Evolutionary conservation across 345 rosid genomes (phyloP), one percentile per base, ranked within the genome.

Genomic region (Cardiospermum halicacabum): DNA sequence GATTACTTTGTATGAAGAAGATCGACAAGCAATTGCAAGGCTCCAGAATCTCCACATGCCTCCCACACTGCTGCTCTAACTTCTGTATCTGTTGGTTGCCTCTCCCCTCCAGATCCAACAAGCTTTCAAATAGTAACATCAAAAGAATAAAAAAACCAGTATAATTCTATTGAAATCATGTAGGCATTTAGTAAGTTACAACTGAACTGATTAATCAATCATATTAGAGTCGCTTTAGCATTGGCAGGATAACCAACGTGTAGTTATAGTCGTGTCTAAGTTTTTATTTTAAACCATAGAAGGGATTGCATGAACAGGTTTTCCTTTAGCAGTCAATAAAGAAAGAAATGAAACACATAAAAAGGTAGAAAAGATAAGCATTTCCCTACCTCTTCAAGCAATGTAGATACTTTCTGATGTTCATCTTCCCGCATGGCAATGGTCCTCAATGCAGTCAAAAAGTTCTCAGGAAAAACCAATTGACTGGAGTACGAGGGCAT

Each of bases 41-140:
- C 98, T 73, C 97, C 97, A 50, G 89, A 89, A 80, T 93, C 96
- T 43, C 97, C 97, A 62, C 89, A 89, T 57, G 75, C 92, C 82
- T 93, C 96, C 98, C 97, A 93, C 49, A 88, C 77, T 5, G 94
- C 98, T 69, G 88, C 77, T 74, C 85, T 81, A n/a, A 93, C 91
- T 85, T 93, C 98, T 24, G 83, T 57, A 40, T 84, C 90, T 16
- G 85, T 73, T 57, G 90, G 96, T 68, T 83, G 83, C 62, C 88
- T 78, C 39, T 81, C 85, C 71, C 79, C 81, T 62, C 76, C 78
- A 65, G 86, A 67, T 40, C 83, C 90, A 60, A 85, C 78, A 64
- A 93, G 90, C 98, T 92, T 74, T 58, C 55, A 8, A 56, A 58
- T 47, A 74, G 53, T 24, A 42, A 70, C 11, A 53, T 27, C 8